Evolutionary conservation across 129 eudicot genomes (phyloP).

Genomic region (Pittosporum tobira): DNA sequence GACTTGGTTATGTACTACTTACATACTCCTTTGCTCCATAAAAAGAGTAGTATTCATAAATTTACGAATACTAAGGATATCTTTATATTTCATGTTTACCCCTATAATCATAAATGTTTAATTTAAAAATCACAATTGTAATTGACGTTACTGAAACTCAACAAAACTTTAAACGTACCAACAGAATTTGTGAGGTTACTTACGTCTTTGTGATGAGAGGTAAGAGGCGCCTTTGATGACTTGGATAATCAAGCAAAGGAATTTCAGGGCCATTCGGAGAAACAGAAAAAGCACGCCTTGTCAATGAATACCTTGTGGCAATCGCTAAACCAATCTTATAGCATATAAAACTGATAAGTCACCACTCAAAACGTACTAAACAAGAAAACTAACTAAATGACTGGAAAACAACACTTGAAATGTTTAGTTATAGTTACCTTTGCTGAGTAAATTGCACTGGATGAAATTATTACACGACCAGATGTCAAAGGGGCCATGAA

Average conservation of each 20-base stretch:
- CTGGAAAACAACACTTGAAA: not conserved
- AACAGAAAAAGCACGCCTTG: conserved; percentile 76
- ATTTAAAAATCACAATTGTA: no score
- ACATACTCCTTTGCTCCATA: no score
- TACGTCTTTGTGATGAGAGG: conserved; percentile 96
- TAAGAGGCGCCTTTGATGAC: conserved; percentile 80
- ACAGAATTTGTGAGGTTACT: conserved; percentile 11
- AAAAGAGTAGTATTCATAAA: no score
- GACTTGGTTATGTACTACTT: no score
- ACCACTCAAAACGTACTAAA: no score
- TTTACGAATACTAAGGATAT: no score
- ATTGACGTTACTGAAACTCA: no score
- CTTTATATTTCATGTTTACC: no score
- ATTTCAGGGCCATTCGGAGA: conserved; percentile 64
- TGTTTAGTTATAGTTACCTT: conserved; percentile 37
- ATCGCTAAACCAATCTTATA: conserved; percentile 56
- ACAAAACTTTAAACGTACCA: no score
- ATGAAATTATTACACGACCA: conserved; percentile 72
- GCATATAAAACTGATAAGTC: conserved; percentile 1
- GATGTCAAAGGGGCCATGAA: conserved; percentile 89
- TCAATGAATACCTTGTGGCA: conserved; percentile 67
- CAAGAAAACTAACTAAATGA: not conserved
- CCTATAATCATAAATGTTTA: no score
- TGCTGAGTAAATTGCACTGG: conserved; percentile 55
- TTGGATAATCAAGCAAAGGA: conserved; percentile 90